A percentile compares a stretch with the other conserved stretches of the same genome.
These are phyloP conservation scores for Pythium phragmitis DNA, from an alignment of 352 stramenopile genomes.

Conservation along the genomic window DNA sequence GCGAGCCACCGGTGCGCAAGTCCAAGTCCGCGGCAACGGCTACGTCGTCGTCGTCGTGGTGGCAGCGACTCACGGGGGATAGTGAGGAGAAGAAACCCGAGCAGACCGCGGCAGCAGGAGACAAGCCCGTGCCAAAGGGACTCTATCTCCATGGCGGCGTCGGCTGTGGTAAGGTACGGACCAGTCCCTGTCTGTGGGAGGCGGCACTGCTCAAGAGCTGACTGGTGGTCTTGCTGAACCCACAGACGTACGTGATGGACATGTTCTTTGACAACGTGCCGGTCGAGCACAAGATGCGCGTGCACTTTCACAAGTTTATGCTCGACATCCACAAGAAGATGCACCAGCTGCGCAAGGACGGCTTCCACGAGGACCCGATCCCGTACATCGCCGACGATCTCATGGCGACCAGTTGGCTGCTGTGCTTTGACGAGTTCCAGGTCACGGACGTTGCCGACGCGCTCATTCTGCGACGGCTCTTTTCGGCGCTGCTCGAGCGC, in stretches of 20 bases:
- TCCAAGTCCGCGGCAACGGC: not conserved
- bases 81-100: conserved; percentile 7
- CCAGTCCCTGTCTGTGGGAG: not conserved
- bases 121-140: conserved; percentile 74
- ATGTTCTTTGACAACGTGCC: conserved; percentile 92
- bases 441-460: conserved; percentile 97
- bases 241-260: conserved; percentile 96
- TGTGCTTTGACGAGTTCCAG: conserved; percentile 99
- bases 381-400: conserved; percentile 87
- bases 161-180: conserved; percentile 89
- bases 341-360: conserved; percentile 90
- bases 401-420: conserved; percentile 81
- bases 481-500: conserved; percentile 86
- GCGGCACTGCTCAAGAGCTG: not conserved
- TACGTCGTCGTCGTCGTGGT: conserved; percentile 42
- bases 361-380: conserved; percentile 76
- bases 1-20: conserved; percentile 30
- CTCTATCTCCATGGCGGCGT: conserved; percentile 97
- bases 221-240: not conserved
- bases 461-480: conserved; percentile 93
- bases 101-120: not conserved
- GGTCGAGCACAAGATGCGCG: conserved; percentile 75
- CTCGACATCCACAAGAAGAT: conserved; percentile 95
- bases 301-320: conserved; percentile 99
- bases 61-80: conserved; percentile 49